Percentiles rank a stretch among this genome's conserved stretches.
phyloP scores from a whole-genome alignment of 805 yeast species.

The Cyberlindnera nakhonratchasimensis region DNA sequence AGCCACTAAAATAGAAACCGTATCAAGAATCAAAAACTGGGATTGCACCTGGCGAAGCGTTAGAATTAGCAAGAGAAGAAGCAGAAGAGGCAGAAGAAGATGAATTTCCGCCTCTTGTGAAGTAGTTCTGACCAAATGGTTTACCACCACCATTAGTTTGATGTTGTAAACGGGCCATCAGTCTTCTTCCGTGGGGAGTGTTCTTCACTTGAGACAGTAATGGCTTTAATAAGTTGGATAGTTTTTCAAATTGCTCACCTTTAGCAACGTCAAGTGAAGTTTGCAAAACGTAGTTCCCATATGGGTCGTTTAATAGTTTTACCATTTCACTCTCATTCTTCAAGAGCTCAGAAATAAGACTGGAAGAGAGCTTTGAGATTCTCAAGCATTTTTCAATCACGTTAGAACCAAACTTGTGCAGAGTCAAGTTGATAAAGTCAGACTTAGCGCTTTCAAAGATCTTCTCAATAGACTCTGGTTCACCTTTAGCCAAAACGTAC shows the following conservation, averaged over 20 bases:
- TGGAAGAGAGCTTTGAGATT: conserved; percentile 40
- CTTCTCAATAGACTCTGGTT: conserved; percentile 30
- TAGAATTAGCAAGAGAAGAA: neutral
- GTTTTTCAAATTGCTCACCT: conserved; percentile 46
- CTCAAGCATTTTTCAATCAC: conserved; percentile 87
- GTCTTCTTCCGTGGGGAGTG: conserved; percentile 96
- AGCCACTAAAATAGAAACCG: too few species aligned
- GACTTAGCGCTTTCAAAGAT: conserved; percentile 34
- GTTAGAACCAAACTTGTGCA: conserved; percentile 90
- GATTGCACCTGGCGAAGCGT: too few species aligned
- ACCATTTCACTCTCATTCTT: conserved; percentile 32
- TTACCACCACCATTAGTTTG: conserved; percentile 5
- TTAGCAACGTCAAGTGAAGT: conserved; percentile 70
- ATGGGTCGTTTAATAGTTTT: conserved; percentile 79
- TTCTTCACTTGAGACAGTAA: conserved; percentile 73
- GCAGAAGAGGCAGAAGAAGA: neutral
- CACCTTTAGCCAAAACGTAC: conserved; percentile 63
- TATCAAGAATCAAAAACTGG: neutral
- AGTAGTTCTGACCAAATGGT: neutral
- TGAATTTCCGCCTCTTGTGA: neutral
- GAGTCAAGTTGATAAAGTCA: conserved; percentile 48
- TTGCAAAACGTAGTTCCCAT: conserved; percentile 92
- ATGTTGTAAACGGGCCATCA: conserved; percentile 61
- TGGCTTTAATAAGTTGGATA: conserved; percentile 64
- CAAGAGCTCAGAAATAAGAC: conserved; percentile 49